Evolutionary conservation across 768 basidiomycete species (phyloP).

Genomic region (Thelephora ganbajun): DNA sequence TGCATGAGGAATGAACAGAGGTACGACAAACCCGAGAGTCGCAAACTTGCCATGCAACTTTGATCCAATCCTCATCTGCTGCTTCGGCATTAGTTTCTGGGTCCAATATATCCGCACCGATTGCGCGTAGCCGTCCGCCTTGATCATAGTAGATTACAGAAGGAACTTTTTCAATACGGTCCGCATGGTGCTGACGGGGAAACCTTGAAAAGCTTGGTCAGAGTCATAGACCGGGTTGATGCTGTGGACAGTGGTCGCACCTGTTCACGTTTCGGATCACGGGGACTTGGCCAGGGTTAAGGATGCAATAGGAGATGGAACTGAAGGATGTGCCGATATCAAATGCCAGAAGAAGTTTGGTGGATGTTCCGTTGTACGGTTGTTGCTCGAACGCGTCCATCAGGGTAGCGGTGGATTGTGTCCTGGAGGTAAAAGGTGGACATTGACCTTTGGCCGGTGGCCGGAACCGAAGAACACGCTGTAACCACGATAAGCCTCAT

Average conservation of each 20-base stretch:
- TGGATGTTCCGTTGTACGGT: neutral
- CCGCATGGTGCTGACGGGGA: neutral
- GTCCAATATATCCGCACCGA: conserved; percentile 29
- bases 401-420: too few species aligned
- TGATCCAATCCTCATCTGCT: conserved; percentile 21
- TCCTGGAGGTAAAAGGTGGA: too few species aligned
- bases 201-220: neutral
- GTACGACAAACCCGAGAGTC: neutral
- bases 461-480: too few species aligned
- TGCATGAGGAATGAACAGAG: neutral
- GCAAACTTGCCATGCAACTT: conserved; percentile 17
- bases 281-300: neutral
- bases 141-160: conserved; percentile 33
- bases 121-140: conserved; percentile 23
- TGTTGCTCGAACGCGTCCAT: neutral
- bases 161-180: conserved; percentile 29
- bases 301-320: neutral
- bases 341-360: neutral
- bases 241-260: neutral
- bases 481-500: too few species aligned
- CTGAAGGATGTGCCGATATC: neutral
- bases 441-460: too few species aligned
- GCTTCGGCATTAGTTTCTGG: conserved; percentile 21
- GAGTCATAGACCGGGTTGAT: neutral
- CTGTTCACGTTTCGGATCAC: neutral